Percentiles rank a stretch among this genome's conserved stretches.
phyloP scores from a whole-genome alignment of 2,329 filamentous ascomycete species.

The Sarocladium strictum region DNA sequence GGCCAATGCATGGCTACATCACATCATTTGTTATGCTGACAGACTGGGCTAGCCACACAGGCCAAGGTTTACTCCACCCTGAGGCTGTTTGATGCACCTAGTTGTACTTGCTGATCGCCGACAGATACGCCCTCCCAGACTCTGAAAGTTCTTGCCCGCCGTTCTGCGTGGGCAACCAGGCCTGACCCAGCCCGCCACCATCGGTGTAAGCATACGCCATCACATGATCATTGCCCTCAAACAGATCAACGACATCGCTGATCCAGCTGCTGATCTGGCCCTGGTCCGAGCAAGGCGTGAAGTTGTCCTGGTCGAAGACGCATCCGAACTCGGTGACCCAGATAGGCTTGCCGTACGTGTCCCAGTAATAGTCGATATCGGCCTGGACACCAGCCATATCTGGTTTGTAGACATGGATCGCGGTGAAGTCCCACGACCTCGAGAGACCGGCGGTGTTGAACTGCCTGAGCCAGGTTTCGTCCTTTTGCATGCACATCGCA shows the following conservation, averaged over 20 bases:
- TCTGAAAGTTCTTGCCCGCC: conserved; percentile 12
- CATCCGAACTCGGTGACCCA: too few relatives aligned
- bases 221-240: conserved; percentile 14
- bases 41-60: background rate
- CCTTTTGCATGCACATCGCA: conserved; percentile 53
- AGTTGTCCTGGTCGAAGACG: too few relatives aligned
- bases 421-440: too few relatives aligned
- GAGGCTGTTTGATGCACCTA: background rate
- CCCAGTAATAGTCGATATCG: too few relatives aligned
- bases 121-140: conserved; percentile 14
- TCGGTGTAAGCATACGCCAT: conserved; percentile 15
- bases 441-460: conserved; percentile 11
- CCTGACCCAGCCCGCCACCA: conserved; percentile 11
- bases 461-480: conserved; percentile 14
- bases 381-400: too few relatives aligned
- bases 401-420: too few relatives aligned
- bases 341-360: too few relatives aligned
- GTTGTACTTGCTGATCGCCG: conserved; percentile 15
- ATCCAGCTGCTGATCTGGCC: too few relatives aligned
- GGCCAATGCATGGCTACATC: background rate
- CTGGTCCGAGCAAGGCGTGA: too few relatives aligned
- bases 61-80: background rate
- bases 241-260: too few relatives aligned
- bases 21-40: background rate
- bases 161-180: conserved; percentile 11